Evolutionary conservation across 441 rosid genomes (phyloP).

Genomic region (Rhodomyrtus psidioides): DNA sequence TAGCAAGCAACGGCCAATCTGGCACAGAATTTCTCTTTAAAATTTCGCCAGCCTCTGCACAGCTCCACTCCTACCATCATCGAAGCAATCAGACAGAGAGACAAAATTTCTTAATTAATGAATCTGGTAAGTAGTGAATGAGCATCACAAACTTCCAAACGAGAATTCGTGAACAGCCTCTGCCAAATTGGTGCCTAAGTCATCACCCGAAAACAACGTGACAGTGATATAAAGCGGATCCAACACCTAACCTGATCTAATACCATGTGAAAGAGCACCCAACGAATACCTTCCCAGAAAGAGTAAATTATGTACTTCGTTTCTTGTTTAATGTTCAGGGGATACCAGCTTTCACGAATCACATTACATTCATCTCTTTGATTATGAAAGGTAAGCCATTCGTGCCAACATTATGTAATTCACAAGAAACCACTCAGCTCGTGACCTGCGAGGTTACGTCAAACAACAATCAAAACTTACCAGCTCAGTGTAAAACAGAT

Average conservation of each 20-base stretch:
- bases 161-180: not conserved
- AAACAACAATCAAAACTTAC: not conserved
- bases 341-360: not conserved
- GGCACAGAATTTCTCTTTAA: slow-evolving; percentile 77
- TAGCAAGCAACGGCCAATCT: slow-evolving; percentile 94
- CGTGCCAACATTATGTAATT: not conserved
- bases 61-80: slow-evolving; percentile 57
- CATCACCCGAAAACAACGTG: not conserved
- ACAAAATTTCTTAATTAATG: not conserved
- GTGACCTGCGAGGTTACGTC: not conserved
- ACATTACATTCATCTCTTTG: not conserved
- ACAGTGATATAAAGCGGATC: not conserved
- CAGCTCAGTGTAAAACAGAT: not conserved
- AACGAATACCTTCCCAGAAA: not conserved
- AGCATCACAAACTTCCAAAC: not conserved
- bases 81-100: not conserved
- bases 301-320: not conserved
- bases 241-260: not conserved
- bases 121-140: not conserved
- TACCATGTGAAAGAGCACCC: not conserved
- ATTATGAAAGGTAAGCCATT: not conserved
- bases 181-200: not conserved
- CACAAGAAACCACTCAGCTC: not conserved
- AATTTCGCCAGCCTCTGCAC: slow-evolving; percentile 62
- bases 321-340: not conserved